Percentiles rank a stretch among this genome's conserved stretches.
Conservation (phyloP, 805 yeast species). For the Kazachstania africana region DNA sequence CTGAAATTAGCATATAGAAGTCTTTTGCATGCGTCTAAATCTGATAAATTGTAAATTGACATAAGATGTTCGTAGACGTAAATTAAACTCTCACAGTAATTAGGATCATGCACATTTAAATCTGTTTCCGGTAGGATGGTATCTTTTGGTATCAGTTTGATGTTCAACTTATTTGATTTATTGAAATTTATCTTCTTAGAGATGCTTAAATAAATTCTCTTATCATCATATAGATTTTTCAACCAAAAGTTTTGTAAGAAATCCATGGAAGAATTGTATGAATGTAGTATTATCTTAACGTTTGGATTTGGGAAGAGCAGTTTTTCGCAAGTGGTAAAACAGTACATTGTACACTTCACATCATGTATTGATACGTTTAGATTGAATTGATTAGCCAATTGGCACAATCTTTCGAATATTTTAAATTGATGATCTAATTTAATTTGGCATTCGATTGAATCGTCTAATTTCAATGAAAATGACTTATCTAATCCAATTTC, state of each 20-base stretch:
- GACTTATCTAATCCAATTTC: slow-evolving; percentile 89
- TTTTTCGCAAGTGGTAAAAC: too few species aligned
- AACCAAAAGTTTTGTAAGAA: slow-evolving; percentile 41
- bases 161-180: not conserved
- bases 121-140: slow-evolving; percentile 45
- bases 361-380: slow-evolving; percentile 70
- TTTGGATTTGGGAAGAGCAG: too few species aligned
- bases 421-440: slow-evolving; percentile 66
- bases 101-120: slow-evolving; percentile 15
- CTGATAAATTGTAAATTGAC: slow-evolving; percentile 1
- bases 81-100: not conserved
- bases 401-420: slow-evolving; percentile 40
- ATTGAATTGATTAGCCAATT: slow-evolving; percentile 37
- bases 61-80: slow-evolving; percentile 6
- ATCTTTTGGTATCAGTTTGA: slow-evolving; percentile 21
- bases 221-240: slow-evolving; percentile 9
- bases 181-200: slow-evolving; percentile 22
- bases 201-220: slow-evolving; percentile 20
- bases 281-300: slow-evolving; percentile 53
- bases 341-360: slow-evolving; percentile 71
- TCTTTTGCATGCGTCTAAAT: slow-evolving; percentile 2
- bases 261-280: slow-evolving; percentile 75
- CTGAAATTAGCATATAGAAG: slow-evolving; percentile 11
- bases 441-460: too few species aligned
- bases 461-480: too few species aligned